Evolutionary conservation across 169 alveolate genomes (phyloP).

Genomic region (Neospora caninum): DNA sequence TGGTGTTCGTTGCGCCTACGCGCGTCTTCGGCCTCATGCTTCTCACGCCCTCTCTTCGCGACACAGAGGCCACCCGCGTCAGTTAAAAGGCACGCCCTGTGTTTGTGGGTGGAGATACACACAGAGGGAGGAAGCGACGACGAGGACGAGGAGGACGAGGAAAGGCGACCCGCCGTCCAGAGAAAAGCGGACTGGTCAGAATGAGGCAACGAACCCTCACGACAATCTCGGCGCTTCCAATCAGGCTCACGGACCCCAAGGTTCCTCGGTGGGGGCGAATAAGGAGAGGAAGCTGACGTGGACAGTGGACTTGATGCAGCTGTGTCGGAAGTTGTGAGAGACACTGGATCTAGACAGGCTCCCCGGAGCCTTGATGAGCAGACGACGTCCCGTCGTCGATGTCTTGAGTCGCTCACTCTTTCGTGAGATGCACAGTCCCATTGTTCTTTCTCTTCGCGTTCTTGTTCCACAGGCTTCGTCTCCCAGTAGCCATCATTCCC

Average conservation of each 20-base stretch:
- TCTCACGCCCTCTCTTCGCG: too few species aligned
- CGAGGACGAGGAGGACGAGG: not conserved
- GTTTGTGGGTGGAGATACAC: not conserved
- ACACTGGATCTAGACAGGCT: too few species aligned
- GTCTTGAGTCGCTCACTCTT: too few species aligned
- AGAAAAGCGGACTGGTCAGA: not conserved
- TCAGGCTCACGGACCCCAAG: not conserved
- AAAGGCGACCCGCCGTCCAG: not conserved
- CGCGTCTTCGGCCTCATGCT: too few species aligned
- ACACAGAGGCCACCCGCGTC: not conserved
- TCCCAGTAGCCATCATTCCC: too few species aligned
- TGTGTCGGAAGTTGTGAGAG: not conserved
- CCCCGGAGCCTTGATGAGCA: too few species aligned
- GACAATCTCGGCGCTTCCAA: not conserved
- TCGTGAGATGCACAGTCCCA: too few species aligned
- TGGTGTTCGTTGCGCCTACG: too few species aligned
- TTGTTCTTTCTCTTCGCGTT: too few species aligned
- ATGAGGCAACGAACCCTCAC: not conserved
- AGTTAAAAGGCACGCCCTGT: not conserved
- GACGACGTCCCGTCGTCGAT: too few species aligned
- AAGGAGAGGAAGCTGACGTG: not conserved
- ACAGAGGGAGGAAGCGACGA: not conserved
- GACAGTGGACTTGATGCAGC: not conserved
- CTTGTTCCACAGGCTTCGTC: too few species aligned
- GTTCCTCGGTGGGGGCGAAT: not conserved